Conservation (phyloP, 345 rosid species). For the Zanthoxylum bungeanum region DNA sequence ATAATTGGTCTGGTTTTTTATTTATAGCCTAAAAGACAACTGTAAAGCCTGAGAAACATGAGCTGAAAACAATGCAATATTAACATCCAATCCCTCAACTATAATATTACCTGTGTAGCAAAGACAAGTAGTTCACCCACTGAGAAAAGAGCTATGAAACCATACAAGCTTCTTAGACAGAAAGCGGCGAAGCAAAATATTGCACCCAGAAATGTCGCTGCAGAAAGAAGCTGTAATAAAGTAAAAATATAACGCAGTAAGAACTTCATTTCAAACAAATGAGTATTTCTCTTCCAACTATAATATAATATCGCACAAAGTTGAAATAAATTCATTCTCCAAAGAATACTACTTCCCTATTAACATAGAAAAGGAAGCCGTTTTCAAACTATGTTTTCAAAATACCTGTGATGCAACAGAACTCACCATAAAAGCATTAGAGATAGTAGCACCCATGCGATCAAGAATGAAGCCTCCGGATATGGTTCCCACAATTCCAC, state of each 20-base stretch:
- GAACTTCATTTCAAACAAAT: not conserved
- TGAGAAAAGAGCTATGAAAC: slow-evolving; percentile 67
- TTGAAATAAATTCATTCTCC: not conserved
- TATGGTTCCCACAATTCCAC: slow-evolving; percentile 87
- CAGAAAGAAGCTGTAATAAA: slow-evolving; percentile 72
- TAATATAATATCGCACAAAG: not conserved
- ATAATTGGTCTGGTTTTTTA: not conserved
- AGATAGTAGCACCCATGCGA: slow-evolving; percentile 59
- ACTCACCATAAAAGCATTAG: slow-evolving; percentile 89
- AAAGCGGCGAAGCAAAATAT: slow-evolving; percentile 78
- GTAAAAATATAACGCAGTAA: slow-evolving; percentile 3
- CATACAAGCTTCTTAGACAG: slow-evolving; percentile 68
- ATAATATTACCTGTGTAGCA: slow-evolving; percentile 78
- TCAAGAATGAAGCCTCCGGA: slow-evolving; percentile 81
- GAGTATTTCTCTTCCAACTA: not conserved
- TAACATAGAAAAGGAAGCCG: not conserved
- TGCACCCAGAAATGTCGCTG: slow-evolving; percentile 74
- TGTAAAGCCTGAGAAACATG: slow-evolving; percentile 1
- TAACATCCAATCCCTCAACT: not conserved
- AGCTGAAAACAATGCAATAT: slow-evolving; percentile 2
- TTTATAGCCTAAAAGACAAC: not conserved
- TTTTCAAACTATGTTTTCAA: not conserved
- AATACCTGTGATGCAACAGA: not conserved
- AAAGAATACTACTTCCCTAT: not conserved
- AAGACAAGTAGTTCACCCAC: slow-evolving; percentile 88